Evolutionary conservation across 352 stramenopile genomes (phyloP).

Genomic region (Globisporangium cederbergense): DNA sequence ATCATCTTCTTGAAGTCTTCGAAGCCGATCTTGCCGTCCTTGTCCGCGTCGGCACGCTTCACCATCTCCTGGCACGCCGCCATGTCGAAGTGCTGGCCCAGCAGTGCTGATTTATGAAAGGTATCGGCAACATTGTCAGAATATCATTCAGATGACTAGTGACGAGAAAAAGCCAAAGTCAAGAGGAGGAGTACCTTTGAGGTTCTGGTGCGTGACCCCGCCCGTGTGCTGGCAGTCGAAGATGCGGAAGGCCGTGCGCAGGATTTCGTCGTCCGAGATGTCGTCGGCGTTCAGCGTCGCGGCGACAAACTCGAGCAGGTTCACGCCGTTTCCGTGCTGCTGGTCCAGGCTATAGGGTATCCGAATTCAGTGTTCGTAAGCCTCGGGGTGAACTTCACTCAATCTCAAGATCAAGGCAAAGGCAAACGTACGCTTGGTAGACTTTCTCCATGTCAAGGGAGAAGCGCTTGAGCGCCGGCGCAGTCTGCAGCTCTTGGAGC

Average conservation of each 20-base stretch:
- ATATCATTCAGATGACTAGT: background rate
- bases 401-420: too few species aligned
- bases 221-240: conserved; percentile 63
- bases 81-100: conserved; percentile 61
- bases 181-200: conserved; percentile 15
- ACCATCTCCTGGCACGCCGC: conserved; percentile 63
- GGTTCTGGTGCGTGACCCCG: conserved; percentile 51
- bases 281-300: conserved; percentile 63
- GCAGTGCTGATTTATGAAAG: conserved; percentile 19
- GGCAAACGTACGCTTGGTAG: conserved; percentile 41
- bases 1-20: conserved; percentile 74
- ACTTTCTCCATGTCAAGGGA: conserved; percentile 66
- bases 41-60: conserved; percentile 50
- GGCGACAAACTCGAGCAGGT: conserved; percentile 76
- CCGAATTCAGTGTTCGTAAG: too few species aligned
- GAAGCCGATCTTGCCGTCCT: conserved; percentile 67
- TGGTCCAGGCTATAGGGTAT: conserved; percentile 41
- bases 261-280: conserved; percentile 46
- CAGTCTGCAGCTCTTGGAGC: conserved; percentile 54
- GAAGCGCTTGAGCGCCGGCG: conserved; percentile 48
- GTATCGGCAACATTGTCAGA: background rate
- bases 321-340: conserved; percentile 70
- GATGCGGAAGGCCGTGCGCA: conserved; percentile 53
- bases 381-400: too few species aligned
- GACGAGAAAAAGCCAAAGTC: background rate